These are phyloP conservation scores for Periconia sp. DNA, from an alignment of 2,329 filamentous ascomycete species.

Conservation along the genomic window DNA sequence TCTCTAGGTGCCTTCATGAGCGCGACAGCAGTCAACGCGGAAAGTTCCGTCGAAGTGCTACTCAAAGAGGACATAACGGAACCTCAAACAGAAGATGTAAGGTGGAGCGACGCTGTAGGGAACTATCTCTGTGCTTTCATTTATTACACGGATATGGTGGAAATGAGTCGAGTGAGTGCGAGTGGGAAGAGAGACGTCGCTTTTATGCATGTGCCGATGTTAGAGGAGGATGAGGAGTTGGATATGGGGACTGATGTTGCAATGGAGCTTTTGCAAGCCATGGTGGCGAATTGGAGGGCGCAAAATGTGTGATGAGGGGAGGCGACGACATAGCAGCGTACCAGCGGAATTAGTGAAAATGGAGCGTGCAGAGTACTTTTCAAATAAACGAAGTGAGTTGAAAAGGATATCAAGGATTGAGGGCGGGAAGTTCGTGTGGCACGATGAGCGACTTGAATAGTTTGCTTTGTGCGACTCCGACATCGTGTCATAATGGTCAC, in stretches of 20 bases:
- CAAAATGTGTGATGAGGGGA: constrained; percentile 42
- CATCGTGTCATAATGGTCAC: too few relatives aligned
- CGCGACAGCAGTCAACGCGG: too few relatives aligned
- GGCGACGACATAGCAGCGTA: too few relatives aligned
- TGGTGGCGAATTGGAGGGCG: constrained; percentile 41
- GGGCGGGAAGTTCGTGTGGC: too few relatives aligned
- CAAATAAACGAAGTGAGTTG: too few relatives aligned
- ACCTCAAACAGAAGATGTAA: constrained; percentile 35
- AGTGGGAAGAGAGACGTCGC: constrained; percentile 30
- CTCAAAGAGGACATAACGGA: too few relatives aligned
- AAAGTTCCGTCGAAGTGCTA: constrained; percentile 4
- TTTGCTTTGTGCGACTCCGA: too few relatives aligned
- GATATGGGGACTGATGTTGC: constrained; percentile 33
- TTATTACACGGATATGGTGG: constrained; percentile 45
- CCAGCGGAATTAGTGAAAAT: too few relatives aligned
- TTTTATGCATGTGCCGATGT: constrained; percentile 51
- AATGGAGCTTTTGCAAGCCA: constrained; percentile 40
- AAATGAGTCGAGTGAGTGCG: constrained; percentile 9
- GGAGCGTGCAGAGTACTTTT: too few relatives aligned
- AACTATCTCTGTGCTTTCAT: constrained; percentile 52
- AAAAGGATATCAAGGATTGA: too few relatives aligned
- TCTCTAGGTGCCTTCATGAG: not conserved
- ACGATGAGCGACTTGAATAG: too few relatives aligned
- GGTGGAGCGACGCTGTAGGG: constrained; percentile 46
- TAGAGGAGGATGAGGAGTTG: constrained; percentile 37